phyloP scores from a whole-genome alignment of 2,329 filamentous ascomycete species.

The Penicillium sp. region DNA sequence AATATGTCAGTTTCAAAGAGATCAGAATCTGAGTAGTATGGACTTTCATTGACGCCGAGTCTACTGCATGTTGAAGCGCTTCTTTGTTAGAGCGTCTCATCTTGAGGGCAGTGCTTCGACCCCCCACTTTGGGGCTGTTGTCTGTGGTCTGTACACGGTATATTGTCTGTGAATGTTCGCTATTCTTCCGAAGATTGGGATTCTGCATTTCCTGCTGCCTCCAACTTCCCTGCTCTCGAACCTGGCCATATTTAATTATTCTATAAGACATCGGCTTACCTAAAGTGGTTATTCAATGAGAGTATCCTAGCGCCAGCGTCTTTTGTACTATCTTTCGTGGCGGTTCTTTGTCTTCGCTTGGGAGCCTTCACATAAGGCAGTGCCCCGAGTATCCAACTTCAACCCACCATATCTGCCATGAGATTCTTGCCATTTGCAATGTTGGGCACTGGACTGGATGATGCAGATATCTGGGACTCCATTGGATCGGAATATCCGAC shows the following conservation, averaged over 20 bases:
- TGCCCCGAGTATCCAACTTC: not conserved
- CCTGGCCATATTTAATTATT: not conserved
- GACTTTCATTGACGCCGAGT: not conserved
- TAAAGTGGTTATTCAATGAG: not conserved
- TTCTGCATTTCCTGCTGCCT: not conserved
- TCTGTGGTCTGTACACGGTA: not conserved
- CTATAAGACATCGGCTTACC: not conserved
- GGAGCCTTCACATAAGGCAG: slow-evolving; percentile 2
- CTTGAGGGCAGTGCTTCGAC: slow-evolving; percentile 2
- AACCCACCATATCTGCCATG: not conserved
- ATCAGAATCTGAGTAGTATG: not conserved
- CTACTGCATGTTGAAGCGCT: not conserved
- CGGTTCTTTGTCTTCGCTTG: not conserved
- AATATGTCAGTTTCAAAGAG: not conserved
- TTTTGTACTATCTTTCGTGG: not conserved
- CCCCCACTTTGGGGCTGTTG: not conserved
- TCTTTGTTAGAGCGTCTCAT: slow-evolving; percentile 4
- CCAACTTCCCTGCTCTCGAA: not conserved
- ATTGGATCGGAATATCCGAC: not conserved
- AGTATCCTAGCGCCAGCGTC: not conserved
- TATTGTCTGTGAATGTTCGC: not conserved
- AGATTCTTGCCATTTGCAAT: not conserved
- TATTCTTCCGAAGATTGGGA: not conserved
- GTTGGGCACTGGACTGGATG: not conserved
- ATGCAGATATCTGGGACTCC: not conserved